A percentile compares a stretch with the other conserved stretches of the same genome.
These are phyloP conservation scores for Rhododendron molle DNA, from an alignment of 148 eudicot genomes.

Conservation along the genomic window DNA sequence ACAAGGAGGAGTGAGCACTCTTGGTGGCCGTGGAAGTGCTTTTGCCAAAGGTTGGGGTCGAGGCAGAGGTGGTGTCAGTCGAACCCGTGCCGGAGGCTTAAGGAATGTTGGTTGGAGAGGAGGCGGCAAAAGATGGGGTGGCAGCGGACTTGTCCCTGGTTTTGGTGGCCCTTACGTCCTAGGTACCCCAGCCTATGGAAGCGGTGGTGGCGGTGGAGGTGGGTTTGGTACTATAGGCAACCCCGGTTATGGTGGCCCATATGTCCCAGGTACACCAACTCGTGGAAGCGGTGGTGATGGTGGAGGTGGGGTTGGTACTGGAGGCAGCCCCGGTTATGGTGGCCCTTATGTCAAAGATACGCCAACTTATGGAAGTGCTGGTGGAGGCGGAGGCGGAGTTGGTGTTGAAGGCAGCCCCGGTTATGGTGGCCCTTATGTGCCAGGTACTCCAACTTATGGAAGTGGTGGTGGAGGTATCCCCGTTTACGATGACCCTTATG, in stretches of 20 bases:
- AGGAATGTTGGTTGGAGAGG: not conserved
- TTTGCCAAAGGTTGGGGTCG: not conserved
- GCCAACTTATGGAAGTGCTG: not conserved
- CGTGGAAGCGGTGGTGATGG: not conserved
- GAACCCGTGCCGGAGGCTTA: not conserved
- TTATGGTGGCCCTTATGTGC: too few relatives aligned
- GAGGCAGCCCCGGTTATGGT: not conserved
- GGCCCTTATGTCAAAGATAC: not conserved
- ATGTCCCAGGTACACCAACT: not conserved
- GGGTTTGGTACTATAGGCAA: not conserved
- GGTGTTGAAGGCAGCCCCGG: not conserved
- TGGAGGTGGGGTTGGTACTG: not conserved
- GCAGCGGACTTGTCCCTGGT: not conserved
- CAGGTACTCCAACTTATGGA: too few relatives aligned
- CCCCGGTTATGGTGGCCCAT: not conserved
- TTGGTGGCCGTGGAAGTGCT: not conserved
- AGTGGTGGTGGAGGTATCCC: too few relatives aligned
- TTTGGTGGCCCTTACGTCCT: not conserved
- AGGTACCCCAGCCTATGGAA: not conserved
- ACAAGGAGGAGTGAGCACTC: not conserved
- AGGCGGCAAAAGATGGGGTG: not conserved
- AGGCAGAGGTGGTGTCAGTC: not conserved
- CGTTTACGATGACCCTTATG: too few relatives aligned
- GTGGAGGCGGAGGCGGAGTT: not conserved
- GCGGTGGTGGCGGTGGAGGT: not conserved